Conservation (phyloP, 768 basidiomycete genomes). For the Auricularia sp. region DNA sequence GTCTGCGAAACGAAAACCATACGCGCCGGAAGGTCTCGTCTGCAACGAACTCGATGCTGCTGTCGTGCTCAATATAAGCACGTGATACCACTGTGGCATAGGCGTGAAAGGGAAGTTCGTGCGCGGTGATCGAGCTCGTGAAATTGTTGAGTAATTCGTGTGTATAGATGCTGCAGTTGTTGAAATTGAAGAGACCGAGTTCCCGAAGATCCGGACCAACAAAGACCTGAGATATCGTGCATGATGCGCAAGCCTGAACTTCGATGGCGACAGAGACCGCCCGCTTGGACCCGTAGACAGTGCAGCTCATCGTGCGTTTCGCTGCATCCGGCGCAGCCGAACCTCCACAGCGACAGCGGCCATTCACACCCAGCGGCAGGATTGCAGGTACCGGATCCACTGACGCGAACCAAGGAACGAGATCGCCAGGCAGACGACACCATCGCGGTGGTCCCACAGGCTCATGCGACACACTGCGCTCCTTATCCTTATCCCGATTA, state of each 20-base stretch:
- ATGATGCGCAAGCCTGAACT: neutral
- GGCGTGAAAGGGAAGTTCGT: conserved; percentile 12
- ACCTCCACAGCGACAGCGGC: conserved; percentile 7
- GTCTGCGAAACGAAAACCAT: conserved; percentile 11
- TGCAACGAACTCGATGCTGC: conserved; percentile 4
- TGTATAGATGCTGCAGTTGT: conserved; percentile 12
- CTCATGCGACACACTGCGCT: neutral
- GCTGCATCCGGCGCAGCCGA: neutral
- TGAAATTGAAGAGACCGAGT: conserved; percentile 13
- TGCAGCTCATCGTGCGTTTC: no score
- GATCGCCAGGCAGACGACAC: neutral
- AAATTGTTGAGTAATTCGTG: conserved; percentile 14
- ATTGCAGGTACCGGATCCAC: neutral
- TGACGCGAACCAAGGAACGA: no score
- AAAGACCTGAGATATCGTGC: neutral
- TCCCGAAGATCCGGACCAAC: conserved; percentile 10
- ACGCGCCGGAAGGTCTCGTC: conserved; percentile 12
- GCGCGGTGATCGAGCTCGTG: conserved; percentile 11
- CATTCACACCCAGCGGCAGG: neutral
- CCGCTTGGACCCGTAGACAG: no score
- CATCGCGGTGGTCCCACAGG: neutral
- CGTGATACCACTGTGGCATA: conserved; percentile 7
- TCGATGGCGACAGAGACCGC: neutral
- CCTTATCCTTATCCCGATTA: neutral
- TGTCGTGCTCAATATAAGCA: conserved; percentile 5